Base-by-base conservation (phyloP, 2,329 filamentous ascomycete genomes). In the Trichoderma koningiopsis region DNA sequence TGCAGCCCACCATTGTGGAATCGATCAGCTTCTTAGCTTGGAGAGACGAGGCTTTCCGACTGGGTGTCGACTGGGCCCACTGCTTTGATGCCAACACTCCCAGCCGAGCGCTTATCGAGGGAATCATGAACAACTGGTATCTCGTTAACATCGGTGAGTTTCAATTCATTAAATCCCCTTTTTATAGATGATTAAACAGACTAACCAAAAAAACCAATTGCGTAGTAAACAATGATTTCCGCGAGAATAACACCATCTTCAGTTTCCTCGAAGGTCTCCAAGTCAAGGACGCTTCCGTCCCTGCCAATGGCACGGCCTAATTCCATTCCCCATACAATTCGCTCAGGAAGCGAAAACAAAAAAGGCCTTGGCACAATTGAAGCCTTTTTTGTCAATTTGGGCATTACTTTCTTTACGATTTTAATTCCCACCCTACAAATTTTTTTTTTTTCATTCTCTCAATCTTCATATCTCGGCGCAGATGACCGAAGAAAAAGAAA, bases 1-100 rank as follows among this genome's bases (percentile, higher is more conserved):
- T 99, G n/a, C 96, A 99, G 80, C 96, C 96, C 16, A 99, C 96
- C n/a, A 97, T 99, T 75, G 96, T 99, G 64, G 96, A 99, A 83
- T 96, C 93, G 22, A 91, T 99, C 79, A 97, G 93, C 79, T 99
- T 99, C 87, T 84, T 99, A 66, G 96, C 96, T 2, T 99, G 96
- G 96, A 97, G 97, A 82, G 96, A 99, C 74, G 96, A 99, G 81
- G 96, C 97, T 19, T 99, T 94, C 84, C 89, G 92, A 71, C 87
- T 99, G 11, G 96, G 96, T 67, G 87, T 91, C 69, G 94, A 99
- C 77, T 99, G 96, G 96, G 92, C 93, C 27, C 92, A 93, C 76
- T 99, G 96, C 79, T 93, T 97, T 77, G 88, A 94, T 47, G 85
- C 90, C 71, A 84, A 85, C 70, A 94, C 89, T 72, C 89, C 92